These are phyloP conservation scores for Chenopodium suecicum DNA, from an alignment of 148 eudicot genomes.

Conservation along the genomic window DNA sequence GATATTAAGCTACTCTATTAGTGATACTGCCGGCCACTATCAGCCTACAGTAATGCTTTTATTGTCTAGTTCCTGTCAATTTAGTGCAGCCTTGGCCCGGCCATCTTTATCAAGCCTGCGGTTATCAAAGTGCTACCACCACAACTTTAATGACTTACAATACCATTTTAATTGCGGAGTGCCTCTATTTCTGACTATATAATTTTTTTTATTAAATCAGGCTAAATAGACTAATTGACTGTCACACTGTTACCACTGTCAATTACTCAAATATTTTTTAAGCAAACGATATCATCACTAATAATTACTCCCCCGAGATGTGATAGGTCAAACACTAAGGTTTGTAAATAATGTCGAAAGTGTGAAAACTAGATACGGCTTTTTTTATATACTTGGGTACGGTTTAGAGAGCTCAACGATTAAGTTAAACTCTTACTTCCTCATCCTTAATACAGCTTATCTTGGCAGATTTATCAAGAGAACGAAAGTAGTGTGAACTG, in stretches of 20 bases:
- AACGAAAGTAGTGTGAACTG: too few species aligned
- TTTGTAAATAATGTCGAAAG: neutral
- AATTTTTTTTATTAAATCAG: neutral
- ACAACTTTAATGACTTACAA: neutral
- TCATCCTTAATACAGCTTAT: neutral
- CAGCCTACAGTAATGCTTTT: neutral
- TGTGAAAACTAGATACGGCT: neutral
- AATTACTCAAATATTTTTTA: too few species aligned
- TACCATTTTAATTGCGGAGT: neutral
- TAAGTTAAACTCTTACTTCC: neutral
- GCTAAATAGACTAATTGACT: neutral
- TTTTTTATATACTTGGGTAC: neutral
- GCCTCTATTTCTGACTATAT: neutral
- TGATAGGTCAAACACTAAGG: neutral
- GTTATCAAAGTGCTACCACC: neutral
- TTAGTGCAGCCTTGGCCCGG: conserved; percentile 1
- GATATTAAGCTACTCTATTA: conserved; percentile 1
- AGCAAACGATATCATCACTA: too few species aligned
- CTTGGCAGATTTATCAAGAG: neutral
- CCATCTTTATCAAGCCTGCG: neutral
- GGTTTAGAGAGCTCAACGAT: neutral
- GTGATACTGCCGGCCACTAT: conserved; percentile 28
- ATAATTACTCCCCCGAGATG: too few species aligned
- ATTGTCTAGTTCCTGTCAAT: conserved; percentile 10
- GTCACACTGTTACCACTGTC: neutral